Evolutionary conservation across 2,329 filamentous ascomycete genomes (phyloP), one percentile per base, ranked within the genome.

Genomic region (Polychaeton citri): DNA sequence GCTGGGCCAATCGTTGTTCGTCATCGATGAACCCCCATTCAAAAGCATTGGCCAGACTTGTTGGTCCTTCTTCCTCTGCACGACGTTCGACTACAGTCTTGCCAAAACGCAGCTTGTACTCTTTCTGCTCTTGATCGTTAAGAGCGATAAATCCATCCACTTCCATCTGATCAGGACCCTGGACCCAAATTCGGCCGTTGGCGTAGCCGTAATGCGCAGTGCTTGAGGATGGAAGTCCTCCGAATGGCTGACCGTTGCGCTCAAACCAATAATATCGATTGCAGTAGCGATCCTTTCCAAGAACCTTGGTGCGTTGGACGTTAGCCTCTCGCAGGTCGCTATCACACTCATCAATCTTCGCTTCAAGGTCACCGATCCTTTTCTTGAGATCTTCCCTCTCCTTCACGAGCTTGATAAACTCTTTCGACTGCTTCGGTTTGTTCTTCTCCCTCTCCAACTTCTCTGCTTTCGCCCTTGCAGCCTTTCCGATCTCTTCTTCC

Each of bases 241-340:
- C 85, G 51, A 88, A 94, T 0, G 90, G 90, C 87, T 96, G 96
- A 17, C 87, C 90, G 52, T 96, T 98, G 43, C 88, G 80, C 61
- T 98, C 90, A 57, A 96, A 95, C 88, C 90, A 98, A 67, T 92
- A 96, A 61, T 96, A 98, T 36, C 88, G 76, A 60, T 98, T 96
- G 77, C 88, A 94, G 67, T 94, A 98, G 31, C 90, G 77, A 60
- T 98, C 90, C 57, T 90, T 88, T 41, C 90, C 90, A 18, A 98
- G 69, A 13, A 88, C 77, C 43, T 84, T 79, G 13, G 87, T 94
- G 42, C 90, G 79, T 21, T 87, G 84, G 50, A 88, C 94, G 58
- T 95, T 84, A 28, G 87, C 86, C 60, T 96, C 88, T 35, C 90
- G 81, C 32, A 98, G 69, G 55, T 96, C 87, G 50, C 92, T 87